phyloP scores from a whole-genome alignment of 2,329 filamentous ascomycete genomes.

The Paraconiothyrium sp. region DNA sequence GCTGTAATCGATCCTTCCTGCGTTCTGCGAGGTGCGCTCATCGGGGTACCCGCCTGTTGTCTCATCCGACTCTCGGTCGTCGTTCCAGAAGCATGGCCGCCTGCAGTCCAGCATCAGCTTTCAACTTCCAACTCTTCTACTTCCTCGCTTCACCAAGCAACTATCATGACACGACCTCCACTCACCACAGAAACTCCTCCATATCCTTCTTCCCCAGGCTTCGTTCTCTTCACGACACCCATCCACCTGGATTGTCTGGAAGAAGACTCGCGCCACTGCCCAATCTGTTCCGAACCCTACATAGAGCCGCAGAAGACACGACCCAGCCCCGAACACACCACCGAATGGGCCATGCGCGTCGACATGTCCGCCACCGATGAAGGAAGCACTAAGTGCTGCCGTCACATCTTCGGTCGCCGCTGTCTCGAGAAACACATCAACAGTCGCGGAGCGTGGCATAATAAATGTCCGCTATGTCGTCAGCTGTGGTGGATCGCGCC shows the following conservation, averaged over 20 bases:
- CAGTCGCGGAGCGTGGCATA: slow-evolving; percentile 12
- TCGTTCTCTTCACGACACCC: slow-evolving; percentile 16
- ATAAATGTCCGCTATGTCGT: slow-evolving; percentile 18
- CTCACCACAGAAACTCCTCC: no score
- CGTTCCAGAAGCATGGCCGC: no score
- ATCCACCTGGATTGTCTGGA: neutral
- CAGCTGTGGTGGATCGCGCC: neutral
- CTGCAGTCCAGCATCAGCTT: no score
- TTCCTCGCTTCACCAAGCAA: neutral
- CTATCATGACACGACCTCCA: neutral
- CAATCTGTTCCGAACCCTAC: slow-evolving; percentile 18
- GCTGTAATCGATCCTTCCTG: neutral
- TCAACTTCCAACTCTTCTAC: no score
- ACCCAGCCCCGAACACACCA: neutral
- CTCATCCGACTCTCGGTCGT: neutral
- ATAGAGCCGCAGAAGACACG: slow-evolving; percentile 4
- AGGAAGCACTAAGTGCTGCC: slow-evolving; percentile 14
- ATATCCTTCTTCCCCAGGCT: neutral
- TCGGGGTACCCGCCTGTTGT: neutral
- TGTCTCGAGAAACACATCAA: slow-evolving; percentile 16
- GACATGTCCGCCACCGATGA: slow-evolving; percentile 12
- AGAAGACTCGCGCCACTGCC: slow-evolving; percentile 6
- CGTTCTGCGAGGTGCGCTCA: neutral
- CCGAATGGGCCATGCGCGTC: slow-evolving; percentile 20
- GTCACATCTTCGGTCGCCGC: slow-evolving; percentile 15